Percentiles rank a stretch among this genome's conserved stretches.
Conservation (phyloP, 148 eudicot genomes). For the Pharnaceum exiguum region DNA sequence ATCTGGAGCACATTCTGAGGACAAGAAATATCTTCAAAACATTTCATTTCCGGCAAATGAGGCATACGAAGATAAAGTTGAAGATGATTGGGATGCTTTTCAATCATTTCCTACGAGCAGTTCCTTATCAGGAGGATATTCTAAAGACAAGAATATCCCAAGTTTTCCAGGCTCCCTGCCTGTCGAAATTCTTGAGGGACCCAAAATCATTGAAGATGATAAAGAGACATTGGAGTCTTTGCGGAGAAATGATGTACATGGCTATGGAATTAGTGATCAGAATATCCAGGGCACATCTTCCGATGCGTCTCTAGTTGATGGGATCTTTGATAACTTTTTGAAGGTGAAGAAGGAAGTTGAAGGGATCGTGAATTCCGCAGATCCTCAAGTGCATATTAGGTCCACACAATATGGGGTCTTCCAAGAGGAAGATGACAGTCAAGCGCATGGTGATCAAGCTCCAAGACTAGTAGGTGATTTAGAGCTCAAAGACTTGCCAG, state of each 20-base stretch:
- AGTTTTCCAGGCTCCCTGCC: conserved; percentile 18
- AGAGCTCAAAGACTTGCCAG: background rate
- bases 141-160: conserved; percentile 17
- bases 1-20: conserved; percentile 16
- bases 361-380: conserved; percentile 11
- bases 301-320: background rate
- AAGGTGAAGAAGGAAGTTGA: too few species aligned
- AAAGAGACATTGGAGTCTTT: conserved; percentile 1
- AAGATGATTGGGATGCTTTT: too few species aligned
- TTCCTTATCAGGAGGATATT: conserved; percentile 19
- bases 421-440: conserved; percentile 13
- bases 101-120: too few species aligned
- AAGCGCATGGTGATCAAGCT: conserved; percentile 7
- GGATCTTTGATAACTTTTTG: conserved; percentile 6
- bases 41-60: too few species aligned
- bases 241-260: conserved; percentile 4
- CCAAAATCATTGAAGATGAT: conserved; percentile 15
- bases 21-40: too few species aligned
- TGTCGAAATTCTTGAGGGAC: conserved; percentile 7
- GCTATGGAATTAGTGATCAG: conserved; percentile 6
- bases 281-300: conserved; percentile 4
- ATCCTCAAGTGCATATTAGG: too few species aligned
- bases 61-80: too few species aligned
- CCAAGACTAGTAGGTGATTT: conserved; percentile 5
- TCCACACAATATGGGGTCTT: too few species aligned